Conservation (phyloP, 2,329 filamentous ascomycete species). For the Zymoseptoria crescenta region DNA sequence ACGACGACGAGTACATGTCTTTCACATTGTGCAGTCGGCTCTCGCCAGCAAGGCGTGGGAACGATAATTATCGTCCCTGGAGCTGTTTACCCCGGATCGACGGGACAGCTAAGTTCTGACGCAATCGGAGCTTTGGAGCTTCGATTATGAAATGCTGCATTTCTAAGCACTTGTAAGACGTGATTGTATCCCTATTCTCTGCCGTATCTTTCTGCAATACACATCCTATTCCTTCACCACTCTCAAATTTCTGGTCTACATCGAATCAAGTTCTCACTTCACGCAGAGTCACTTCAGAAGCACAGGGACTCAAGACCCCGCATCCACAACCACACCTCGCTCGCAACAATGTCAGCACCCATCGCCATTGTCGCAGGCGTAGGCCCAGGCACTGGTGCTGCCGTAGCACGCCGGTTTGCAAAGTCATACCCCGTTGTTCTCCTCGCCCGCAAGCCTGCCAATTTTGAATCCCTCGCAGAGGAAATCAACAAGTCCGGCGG, state of each 20-base stretch:
- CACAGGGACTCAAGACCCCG: background rate
- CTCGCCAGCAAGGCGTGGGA: background rate
- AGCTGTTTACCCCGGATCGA: background rate
- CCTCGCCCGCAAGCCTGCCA: constrained; percentile 60
- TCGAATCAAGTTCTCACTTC: background rate
- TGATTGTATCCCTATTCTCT: background rate
- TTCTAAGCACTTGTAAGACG: background rate
- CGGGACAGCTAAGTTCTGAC: background rate
- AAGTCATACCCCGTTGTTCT: constrained; percentile 64
- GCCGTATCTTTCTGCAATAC: background rate
- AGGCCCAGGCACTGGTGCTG: constrained; percentile 62
- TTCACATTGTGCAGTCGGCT: background rate
- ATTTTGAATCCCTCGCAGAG: constrained; percentile 56
- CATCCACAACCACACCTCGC: background rate
- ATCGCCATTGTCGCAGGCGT: constrained; percentile 65
- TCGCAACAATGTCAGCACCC: constrained; percentile 40
- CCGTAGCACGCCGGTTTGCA: constrained; percentile 53
- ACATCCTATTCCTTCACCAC: background rate
- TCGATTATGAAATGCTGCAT: background rate
- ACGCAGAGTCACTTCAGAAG: background rate
- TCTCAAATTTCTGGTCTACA: background rate
- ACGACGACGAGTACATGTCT: too few relatives aligned
- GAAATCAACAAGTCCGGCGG: constrained; percentile 64
- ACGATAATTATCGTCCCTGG: background rate
- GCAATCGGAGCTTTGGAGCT: background rate